Evolutionary conservation across 2,329 filamentous ascomycete species (phyloP).

Genomic region (Sporothrix pseudoabietina): DNA sequence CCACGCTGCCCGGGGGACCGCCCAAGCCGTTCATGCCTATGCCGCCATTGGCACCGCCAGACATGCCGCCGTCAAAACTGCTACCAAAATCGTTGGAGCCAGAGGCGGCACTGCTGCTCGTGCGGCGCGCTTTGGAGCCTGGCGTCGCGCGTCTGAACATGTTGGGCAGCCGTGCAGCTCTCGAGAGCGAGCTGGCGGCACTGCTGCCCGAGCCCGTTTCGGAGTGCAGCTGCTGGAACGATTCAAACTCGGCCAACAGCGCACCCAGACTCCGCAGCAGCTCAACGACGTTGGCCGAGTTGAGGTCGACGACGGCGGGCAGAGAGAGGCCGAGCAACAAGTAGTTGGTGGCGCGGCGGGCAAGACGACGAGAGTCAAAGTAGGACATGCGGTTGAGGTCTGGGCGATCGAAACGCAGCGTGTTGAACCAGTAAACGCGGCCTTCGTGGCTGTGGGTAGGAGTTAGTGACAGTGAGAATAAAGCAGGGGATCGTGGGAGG

Average conservation of each 20-base stretch:
- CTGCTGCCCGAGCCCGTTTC: constrained; percentile 63
- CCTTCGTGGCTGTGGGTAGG: constrained; percentile 73
- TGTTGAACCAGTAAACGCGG: constrained; percentile 97
- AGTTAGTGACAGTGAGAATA: not conserved
- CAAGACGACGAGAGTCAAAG: constrained; percentile 80
- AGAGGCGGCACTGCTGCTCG: constrained; percentile 54
- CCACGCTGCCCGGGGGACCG: constrained; percentile 36
- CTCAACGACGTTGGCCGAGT: constrained; percentile 75
- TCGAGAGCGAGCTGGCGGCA: constrained; percentile 66
- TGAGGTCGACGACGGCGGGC: constrained; percentile 85
- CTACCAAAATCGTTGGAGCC: constrained; percentile 19
- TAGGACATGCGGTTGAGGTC: constrained; percentile 83
- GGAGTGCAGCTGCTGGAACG: constrained; percentile 84
- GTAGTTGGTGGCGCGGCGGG: constrained; percentile 89
- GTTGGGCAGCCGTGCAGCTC: constrained; percentile 72
- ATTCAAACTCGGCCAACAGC: constrained; percentile 87
- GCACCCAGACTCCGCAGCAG: constrained; percentile 85
- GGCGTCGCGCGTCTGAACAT: constrained; percentile 73
- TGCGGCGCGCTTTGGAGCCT: constrained; percentile 59
- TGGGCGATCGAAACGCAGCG: constrained; percentile 81
- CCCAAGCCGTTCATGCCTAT: constrained; percentile 32
- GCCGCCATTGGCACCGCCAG: constrained; percentile 33
- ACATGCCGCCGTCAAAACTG: constrained; percentile 26
- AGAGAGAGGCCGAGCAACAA: constrained; percentile 90
- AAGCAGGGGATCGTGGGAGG: not conserved